Evolutionary conservation across 2,329 filamentous ascomycete species (phyloP), one percentile per base, ranked within the genome.

Genomic region (Bipolaris cookei): DNA sequence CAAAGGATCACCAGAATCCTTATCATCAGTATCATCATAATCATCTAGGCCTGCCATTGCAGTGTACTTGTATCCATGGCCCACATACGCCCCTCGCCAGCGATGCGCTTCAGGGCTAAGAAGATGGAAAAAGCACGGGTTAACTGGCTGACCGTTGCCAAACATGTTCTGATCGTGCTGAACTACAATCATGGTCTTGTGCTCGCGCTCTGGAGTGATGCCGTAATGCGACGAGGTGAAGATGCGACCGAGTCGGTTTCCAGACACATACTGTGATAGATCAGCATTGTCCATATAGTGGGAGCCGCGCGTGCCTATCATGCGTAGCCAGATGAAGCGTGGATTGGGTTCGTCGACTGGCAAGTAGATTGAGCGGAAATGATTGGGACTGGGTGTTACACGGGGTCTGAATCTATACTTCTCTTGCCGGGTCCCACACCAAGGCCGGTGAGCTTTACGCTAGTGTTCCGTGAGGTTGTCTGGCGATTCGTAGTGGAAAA

Each of bases 291-390:
- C 32, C n/a, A 18, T 25, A 5, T 28, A 6, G 3, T 49, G 23
- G 1, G 6, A 18, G 16, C 38, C 28, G 4, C 51, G 21, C 0
- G 6, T 5, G 8, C 51, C 37, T 1, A n/a, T 13, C 6, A 50
- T 37, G 21, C 25, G 44, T 0, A 43, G 45, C 51, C 30, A 54
- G 30, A 54, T 50, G n/a, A 54, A 54, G 13, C 44, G 37, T n/a
- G 51, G 30, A 1, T 39, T 5, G 4, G 3, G 5, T 14, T 50
- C 38, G 6, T 32, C 8, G 7, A 14, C 16, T 3, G 18, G 38
- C 8, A 44, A 50, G 4, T 43, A 43, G 2, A 55, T 49, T 8
- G 21, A n/a, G 38, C 37, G 21, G 14, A 20, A 54, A 14, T 54
- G 51, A 7, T 37, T 16, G 1, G 46, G 35, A 30, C 51, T 54